A percentile compares a stretch with the other conserved stretches of the same genome.
phyloP scores from a whole-genome alignment of 148 eudicot species.

The Rhododendron griersonianum region DNA sequence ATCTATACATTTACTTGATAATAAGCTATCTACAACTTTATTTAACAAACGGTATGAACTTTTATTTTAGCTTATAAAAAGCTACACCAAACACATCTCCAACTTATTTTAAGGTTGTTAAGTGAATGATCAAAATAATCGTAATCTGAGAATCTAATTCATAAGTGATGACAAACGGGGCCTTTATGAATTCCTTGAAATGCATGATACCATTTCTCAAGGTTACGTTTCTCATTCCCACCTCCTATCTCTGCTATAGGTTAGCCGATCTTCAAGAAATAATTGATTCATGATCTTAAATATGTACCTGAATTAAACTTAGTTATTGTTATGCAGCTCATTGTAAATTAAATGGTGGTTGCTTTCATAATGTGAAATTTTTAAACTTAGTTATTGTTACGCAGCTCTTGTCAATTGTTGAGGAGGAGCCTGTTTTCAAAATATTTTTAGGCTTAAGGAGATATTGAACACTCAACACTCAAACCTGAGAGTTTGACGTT shows the following conservation, averaged over 20 bases:
- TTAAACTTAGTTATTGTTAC: not conserved
- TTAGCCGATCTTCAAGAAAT: not conserved
- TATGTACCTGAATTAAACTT: not conserved
- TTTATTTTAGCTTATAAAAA: too few relatives aligned
- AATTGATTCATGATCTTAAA: not conserved
- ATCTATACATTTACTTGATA: too few relatives aligned
- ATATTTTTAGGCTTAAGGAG: not conserved
- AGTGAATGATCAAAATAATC: too few relatives aligned
- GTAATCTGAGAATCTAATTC: too few relatives aligned
- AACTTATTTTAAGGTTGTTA: too few relatives aligned
- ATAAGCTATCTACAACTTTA: too few relatives aligned
- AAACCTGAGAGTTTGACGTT: not conserved
- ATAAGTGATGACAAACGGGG: too few relatives aligned
- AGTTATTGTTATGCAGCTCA: not conserved
- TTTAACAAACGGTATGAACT: too few relatives aligned
- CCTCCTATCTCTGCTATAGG: not conserved
- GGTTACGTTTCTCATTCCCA: not conserved
- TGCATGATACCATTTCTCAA: not conserved
- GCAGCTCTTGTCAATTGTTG: not conserved
- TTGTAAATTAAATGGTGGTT: not conserved
- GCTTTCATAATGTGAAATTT: not conserved
- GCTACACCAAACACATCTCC: too few relatives aligned
- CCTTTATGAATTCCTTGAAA: not conserved
- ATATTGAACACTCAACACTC: not conserved
- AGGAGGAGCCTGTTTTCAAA: not conserved